Percentiles rank a stretch among this genome's conserved stretches.
phyloP scores from a whole-genome alignment of 768 basidiomycete species.

The Chalciporus piperatus region DNA sequence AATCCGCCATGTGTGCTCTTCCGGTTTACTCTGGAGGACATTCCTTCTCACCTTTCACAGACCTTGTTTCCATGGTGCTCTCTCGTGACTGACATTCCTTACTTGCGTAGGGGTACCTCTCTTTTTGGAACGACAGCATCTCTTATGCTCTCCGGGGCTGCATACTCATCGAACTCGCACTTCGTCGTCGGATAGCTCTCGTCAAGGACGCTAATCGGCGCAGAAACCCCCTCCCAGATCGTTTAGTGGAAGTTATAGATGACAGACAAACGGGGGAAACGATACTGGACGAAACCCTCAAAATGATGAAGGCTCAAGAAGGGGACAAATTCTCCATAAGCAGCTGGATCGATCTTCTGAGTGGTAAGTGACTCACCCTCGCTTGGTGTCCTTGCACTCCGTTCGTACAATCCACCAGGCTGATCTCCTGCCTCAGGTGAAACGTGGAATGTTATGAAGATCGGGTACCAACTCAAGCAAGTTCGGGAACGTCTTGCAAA shows the following conservation, averaged over 20 bases:
- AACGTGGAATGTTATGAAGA: constrained; percentile 99
- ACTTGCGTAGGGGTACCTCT: constrained; percentile 74
- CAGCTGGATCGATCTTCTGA: constrained; percentile 92
- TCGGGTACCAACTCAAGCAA: constrained; percentile 98
- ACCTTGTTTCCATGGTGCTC: not conserved
- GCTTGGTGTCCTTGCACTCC: not conserved
- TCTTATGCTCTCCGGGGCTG: constrained; percentile 98
- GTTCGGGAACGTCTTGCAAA: constrained; percentile 97
- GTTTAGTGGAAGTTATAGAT: constrained; percentile 88
- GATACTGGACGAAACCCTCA: constrained; percentile 90
- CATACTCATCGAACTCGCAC: constrained; percentile 93
- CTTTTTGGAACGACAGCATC: constrained; percentile 99
- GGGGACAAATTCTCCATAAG: constrained; percentile 59
- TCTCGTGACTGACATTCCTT: constrained; percentile 11
- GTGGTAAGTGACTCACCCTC: constrained; percentile 49
- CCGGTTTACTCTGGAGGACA: not conserved
- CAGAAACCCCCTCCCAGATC: constrained; percentile 72
- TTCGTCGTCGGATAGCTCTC: constrained; percentile 91
- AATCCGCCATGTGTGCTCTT: not conserved
- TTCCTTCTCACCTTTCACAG: not conserved
- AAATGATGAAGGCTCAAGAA: constrained; percentile 89
- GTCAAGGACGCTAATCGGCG: constrained; percentile 77
- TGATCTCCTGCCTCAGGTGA: constrained; percentile 59
- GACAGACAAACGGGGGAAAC: constrained; percentile 94
- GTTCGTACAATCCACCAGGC: not conserved